Conservation (phyloP, 345 rosid species). For the Xanthoceras sorbifolium region DNA sequence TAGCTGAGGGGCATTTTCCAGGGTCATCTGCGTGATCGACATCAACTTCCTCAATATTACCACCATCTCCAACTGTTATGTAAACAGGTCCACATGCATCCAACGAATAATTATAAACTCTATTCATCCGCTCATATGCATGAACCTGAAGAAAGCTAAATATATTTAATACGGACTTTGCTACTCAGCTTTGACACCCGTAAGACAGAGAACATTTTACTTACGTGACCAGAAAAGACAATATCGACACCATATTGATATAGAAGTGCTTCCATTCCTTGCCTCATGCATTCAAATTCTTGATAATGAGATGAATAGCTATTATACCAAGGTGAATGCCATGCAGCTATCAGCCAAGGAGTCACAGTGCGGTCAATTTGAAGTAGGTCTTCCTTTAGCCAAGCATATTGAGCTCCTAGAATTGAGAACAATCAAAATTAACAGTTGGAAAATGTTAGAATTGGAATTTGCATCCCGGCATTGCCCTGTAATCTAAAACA, state of each 20-base stretch:
- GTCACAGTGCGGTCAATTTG: conserved; percentile 54
- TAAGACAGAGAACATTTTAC: conserved; percentile 18
- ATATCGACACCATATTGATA: conserved; percentile 68
- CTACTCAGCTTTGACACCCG: neutral
- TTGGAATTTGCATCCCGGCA: neutral
- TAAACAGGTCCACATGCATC: conserved; percentile 78
- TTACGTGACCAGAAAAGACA: conserved; percentile 80
- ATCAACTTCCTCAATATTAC: conserved; percentile 77
- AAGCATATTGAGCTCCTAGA: conserved; percentile 66
- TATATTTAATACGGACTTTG: neutral
- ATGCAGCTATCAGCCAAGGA: conserved; percentile 83
- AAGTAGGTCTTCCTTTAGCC: conserved; percentile 71
- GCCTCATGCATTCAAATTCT: conserved; percentile 96
- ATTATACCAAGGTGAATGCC: conserved; percentile 92
- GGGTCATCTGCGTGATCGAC: conserved; percentile 76
- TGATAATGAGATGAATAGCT: conserved; percentile 84
- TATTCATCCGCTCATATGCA: conserved; percentile 88
- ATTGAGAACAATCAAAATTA: conserved; percentile 11
- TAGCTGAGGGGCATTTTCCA: conserved; percentile 73
- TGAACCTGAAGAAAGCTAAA: conserved; percentile 58
- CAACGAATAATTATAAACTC: conserved; percentile 71
- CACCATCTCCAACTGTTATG: conserved; percentile 86
- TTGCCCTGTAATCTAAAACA: neutral
- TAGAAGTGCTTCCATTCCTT: conserved; percentile 79
- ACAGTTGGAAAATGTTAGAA: conserved; percentile 2